phyloP scores from a whole-genome alignment of 176 grass and related monocot genomes.

The Secale cereale region DNA sequence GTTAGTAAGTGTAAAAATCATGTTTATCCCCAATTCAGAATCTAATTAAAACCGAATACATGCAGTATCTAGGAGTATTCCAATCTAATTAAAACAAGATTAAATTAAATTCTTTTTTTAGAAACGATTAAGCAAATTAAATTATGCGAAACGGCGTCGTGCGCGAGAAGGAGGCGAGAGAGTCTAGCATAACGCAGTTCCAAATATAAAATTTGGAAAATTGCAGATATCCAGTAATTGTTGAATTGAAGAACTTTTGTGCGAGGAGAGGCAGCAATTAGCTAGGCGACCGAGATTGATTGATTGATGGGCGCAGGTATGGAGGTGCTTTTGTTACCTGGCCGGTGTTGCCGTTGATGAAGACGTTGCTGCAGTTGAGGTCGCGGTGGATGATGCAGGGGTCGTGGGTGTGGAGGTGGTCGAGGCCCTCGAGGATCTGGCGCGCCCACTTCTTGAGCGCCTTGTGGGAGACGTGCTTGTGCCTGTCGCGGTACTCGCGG shows the following conservation, averaged over 20 bases:
- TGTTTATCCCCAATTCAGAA: neutral
- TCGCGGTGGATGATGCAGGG: conserved; percentile 99
- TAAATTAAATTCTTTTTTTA: neutral
- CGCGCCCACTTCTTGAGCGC: conserved; percentile 91
- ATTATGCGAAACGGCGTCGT: neutral
- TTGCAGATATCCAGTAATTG: neutral
- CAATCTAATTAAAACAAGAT: neutral
- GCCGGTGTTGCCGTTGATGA: conserved; percentile 99
- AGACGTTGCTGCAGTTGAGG: conserved; percentile 96
- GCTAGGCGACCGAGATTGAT: neutral
- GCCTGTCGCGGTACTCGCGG: conserved; percentile 70
- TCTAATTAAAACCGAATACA: neutral
- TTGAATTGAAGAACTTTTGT: neutral
- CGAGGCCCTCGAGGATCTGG: conserved; percentile 75
- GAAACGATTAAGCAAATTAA: neutral
- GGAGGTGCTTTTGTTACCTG: conserved; percentile 42
- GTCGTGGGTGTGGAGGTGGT: conserved; percentile 83
- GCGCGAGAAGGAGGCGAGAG: neutral
- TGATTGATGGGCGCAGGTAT: neutral
- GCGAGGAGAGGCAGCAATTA: neutral
- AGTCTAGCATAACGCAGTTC: neutral
- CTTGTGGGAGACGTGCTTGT: conserved; percentile 88
- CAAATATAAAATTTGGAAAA: neutral
- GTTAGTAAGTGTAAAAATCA: neutral
- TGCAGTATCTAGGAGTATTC: neutral